Percentiles rank a stretch among this genome's conserved stretches.
Conservation (phyloP, 345 rosid genomes). For the Turnera subulata region DNA sequence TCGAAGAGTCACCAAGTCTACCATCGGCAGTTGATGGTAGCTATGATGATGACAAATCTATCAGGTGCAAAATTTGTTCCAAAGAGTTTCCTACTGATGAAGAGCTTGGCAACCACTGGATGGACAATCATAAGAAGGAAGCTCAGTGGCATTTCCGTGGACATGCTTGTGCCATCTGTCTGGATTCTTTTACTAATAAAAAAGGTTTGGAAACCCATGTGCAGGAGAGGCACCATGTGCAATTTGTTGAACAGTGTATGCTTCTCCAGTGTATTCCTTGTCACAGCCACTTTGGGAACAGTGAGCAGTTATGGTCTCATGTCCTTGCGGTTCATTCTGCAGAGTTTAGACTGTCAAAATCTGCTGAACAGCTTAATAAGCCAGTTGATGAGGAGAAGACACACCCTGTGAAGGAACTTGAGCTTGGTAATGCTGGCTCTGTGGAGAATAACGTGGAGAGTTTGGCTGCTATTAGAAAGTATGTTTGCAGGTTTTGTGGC, state of each 20-base stretch:
- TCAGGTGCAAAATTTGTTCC: conserved; percentile 65
- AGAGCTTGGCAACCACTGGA: conserved; percentile 60
- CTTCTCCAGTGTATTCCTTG: conserved; percentile 96
- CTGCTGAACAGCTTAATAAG: conserved; percentile 29
- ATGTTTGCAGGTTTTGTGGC: conserved; percentile 86
- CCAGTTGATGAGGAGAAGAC: conserved; percentile 15
- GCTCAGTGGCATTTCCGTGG: conserved; percentile 80
- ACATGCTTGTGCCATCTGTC: conserved; percentile 92
- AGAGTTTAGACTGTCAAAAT: conserved; percentile 47
- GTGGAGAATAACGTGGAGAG: conserved; percentile 42
- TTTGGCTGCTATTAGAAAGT: conserved; percentile 45
- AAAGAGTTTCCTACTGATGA: conserved; percentile 46
- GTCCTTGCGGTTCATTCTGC: conserved; percentile 64
- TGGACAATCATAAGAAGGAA: conserved; percentile 70
- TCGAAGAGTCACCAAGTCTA: conserved; percentile 41
- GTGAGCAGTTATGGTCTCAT: conserved; percentile 73
- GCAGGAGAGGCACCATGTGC: conserved; percentile 88
- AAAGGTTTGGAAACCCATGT: conserved; percentile 78
- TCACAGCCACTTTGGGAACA: conserved; percentile 84
- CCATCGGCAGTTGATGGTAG: conserved; percentile 35
- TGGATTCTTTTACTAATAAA: conserved; percentile 80
- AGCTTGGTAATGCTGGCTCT: conserved; percentile 34
- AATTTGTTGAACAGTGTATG: conserved; percentile 92
- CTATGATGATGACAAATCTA: conserved; percentile 36
- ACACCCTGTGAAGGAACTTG: conserved; percentile 37